Evolutionary conservation across 2,329 filamentous ascomycete species (phyloP).

Genomic region (Didymella segeticola): DNA sequence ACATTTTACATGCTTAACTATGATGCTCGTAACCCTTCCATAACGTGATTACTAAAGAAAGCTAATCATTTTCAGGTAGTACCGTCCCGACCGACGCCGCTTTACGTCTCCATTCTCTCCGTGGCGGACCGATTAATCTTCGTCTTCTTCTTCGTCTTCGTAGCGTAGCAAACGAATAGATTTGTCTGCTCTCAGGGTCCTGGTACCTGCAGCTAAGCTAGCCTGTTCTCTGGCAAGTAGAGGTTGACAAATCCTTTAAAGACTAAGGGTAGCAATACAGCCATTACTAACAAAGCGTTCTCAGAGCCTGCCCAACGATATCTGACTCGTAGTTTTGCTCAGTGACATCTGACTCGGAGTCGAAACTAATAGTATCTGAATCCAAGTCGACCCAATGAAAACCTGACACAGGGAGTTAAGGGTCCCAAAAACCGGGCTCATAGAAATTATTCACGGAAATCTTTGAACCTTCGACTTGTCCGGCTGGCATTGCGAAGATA

Average conservation of each 20-base stretch:
- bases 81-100: background rate
- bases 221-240: constrained; percentile 61
- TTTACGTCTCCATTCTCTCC: constrained; percentile 39
- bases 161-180: constrained; percentile 44
- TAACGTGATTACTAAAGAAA: background rate
- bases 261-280: no score
- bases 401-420: no score
- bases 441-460: no score
- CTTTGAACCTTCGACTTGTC: no score
- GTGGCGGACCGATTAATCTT: constrained; percentile 13
- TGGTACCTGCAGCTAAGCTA: constrained; percentile 69
- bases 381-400: no score
- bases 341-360: no score
- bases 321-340: no score
- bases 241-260: constrained; percentile 39
- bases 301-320: no score
- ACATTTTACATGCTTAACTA: constrained; percentile 12
- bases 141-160: constrained; percentile 23
- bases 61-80: background rate
- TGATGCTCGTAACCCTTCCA: constrained; percentile 6
- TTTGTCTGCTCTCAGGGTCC: constrained; percentile 38
- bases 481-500: no score
- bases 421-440: no score
- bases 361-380: no score
- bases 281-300: no score